A percentile compares a stretch with the other conserved stretches of the same genome.
Evolutionary conservation across 2,329 filamentous ascomycete genomes (phyloP).

Genomic region (Fusarium dlaminii): DNA sequence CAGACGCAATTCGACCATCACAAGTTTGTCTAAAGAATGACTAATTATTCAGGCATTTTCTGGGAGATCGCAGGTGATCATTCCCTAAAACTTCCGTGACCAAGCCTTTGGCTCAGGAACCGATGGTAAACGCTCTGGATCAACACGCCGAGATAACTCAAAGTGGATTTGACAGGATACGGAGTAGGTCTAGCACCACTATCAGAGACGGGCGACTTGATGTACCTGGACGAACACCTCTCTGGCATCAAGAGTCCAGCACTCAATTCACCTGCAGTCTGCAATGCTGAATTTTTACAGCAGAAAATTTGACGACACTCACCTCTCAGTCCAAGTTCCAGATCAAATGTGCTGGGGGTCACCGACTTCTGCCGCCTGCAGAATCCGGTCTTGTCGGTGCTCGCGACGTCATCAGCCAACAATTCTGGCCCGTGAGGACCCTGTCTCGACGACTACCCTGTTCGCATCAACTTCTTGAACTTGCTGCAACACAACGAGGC

Average conservation of each 20-base stretch:
- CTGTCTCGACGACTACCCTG: conserved; percentile 18
- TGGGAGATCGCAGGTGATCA: conserved; percentile 17
- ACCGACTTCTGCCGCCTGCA: conserved; percentile 32
- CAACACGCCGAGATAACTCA: conserved; percentile 9
- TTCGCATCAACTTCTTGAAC: conserved; percentile 17
- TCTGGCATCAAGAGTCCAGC: neutral
- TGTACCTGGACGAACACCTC: conserved; percentile 3
- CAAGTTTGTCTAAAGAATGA: neutral
- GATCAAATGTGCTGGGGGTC: conserved; percentile 21
- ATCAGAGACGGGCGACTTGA: neutral
- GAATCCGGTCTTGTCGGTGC: conserved; percentile 19
- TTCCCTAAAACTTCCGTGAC: conserved; percentile 8
- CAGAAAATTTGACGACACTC: neutral
- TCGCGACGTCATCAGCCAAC: conserved; percentile 39
- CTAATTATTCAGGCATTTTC: neutral
- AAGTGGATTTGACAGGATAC: conserved; percentile 2
- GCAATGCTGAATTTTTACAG: conserved; percentile 23
- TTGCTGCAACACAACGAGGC: conserved; percentile 6
- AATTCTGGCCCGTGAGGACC: conserved; percentile 29
- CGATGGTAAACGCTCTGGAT: neutral
- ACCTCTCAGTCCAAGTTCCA: neutral
- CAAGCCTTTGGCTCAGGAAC: conserved; percentile 32
- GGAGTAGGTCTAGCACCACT: neutral
- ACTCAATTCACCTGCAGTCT: conserved; percentile 20
- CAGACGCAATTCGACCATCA: neutral